Conservation (phyloP, 2,329 filamentous ascomycete species). For the Cercospora sesami region DNA sequence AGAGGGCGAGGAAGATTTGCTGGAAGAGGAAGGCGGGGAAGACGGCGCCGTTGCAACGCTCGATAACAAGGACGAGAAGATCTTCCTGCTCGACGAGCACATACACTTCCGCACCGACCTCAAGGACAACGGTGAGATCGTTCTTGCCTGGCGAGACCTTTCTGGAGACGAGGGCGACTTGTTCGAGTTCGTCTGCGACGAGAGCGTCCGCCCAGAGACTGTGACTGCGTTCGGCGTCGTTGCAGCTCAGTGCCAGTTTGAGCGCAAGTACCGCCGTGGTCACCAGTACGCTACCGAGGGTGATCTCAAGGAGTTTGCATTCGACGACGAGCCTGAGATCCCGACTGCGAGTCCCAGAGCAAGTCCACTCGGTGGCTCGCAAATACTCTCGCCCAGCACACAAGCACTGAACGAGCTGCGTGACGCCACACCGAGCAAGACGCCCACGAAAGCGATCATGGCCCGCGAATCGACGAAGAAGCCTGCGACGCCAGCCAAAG, state of each 20-base stretch:
- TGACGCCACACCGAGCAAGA: slow-evolving; percentile 31
- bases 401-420: slow-evolving; percentile 35
- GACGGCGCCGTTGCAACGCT: slow-evolving; percentile 62
- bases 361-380: slow-evolving; percentile 44
- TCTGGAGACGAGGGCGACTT: slow-evolving; percentile 91
- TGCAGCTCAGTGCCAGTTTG: slow-evolving; percentile 93
- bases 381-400: slow-evolving; percentile 37
- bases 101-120: slow-evolving; percentile 84
- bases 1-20: slow-evolving; percentile 89
- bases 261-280: slow-evolving; percentile 84
- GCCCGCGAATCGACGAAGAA: slow-evolving; percentile 35
- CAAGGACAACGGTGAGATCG: slow-evolving; percentile 75
- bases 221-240: slow-evolving; percentile 78
- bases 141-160: slow-evolving; percentile 91
- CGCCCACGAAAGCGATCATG: slow-evolving; percentile 30
- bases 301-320: slow-evolving; percentile 81
- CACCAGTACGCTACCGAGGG: slow-evolving; percentile 76
- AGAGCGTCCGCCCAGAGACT: slow-evolving; percentile 66
- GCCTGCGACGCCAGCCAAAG: slow-evolving; percentile 39
- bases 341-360: slow-evolving; percentile 60
- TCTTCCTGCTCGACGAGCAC: slow-evolving; percentile 89
- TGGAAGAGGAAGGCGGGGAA: slow-evolving; percentile 86
- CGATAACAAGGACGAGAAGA: slow-evolving; percentile 97
- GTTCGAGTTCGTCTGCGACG: slow-evolving; percentile 97
- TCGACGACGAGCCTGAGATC: slow-evolving; percentile 62